phyloP scores from a whole-genome alignment of 2,329 filamentous ascomycete genomes.

The Nemania sp. region DNA sequence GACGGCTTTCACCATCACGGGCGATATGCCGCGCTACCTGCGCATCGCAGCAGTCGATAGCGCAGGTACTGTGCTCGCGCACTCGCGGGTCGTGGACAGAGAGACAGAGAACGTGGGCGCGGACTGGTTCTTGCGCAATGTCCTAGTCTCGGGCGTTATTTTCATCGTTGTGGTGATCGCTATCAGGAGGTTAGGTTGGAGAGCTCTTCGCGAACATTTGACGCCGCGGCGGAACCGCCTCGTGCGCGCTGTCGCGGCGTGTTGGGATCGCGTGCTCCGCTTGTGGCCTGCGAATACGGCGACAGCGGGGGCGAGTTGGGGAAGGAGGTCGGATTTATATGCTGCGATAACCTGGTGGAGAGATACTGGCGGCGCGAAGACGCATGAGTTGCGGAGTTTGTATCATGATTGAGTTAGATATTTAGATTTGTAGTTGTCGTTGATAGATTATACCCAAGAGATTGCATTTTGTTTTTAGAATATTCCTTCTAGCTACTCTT shows the following conservation, averaged over 20 bases:
- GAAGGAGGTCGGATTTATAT: too few species aligned
- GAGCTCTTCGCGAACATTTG: slow-evolving; percentile 7
- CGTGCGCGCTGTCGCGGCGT: background rate
- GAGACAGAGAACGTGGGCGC: slow-evolving; percentile 5
- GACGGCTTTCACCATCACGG: slow-evolving; percentile 13
- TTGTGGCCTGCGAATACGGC: background rate
- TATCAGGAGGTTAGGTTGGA: slow-evolving; percentile 11
- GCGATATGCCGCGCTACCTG: slow-evolving; percentile 25
- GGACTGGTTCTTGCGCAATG: slow-evolving; percentile 5
- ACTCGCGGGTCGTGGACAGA: slow-evolving; percentile 20
- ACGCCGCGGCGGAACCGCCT: background rate
- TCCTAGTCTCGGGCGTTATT: background rate
- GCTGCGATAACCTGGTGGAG: too few species aligned
- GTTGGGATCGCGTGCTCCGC: background rate
- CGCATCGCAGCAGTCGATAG: slow-evolving; percentile 22
- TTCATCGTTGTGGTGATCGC: background rate
- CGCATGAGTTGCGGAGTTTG: too few species aligned
- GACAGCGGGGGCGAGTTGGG: background rate
- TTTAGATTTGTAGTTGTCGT: too few species aligned
- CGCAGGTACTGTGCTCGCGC: slow-evolving; percentile 17
- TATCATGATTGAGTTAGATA: too few species aligned
- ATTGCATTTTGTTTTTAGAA: too few species aligned
- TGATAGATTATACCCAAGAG: too few species aligned
- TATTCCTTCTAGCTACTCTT: too few species aligned
- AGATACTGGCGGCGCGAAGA: too few species aligned